A percentile compares a stretch with the other conserved stretches of the same genome.
Evolutionary conservation across 225 moss, liverwort and hornwort species (phyloP).

Genomic region (Rhytidiadelphus loreus): DNA sequence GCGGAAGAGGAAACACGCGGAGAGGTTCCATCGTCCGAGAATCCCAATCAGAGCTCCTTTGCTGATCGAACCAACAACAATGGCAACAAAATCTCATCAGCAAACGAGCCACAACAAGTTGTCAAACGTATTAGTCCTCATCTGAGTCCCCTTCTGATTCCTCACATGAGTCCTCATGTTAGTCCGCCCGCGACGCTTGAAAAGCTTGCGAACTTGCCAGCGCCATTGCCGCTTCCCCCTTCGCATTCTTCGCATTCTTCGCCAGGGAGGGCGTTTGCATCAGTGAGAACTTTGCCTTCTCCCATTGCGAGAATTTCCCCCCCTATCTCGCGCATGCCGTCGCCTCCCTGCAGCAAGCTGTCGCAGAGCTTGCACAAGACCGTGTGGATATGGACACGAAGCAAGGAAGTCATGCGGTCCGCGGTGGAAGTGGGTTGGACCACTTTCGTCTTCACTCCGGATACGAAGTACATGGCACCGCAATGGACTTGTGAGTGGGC

Average conservation of each 20-base stretch:
- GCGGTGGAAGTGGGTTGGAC: constrained; percentile 85
- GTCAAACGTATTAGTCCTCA: neutral
- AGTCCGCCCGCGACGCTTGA: constrained; percentile 5
- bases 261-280: neutral
- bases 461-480: constrained; percentile 52
- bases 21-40: neutral
- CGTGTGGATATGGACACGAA: constrained; percentile 92
- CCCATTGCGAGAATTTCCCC: neutral
- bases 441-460: constrained; percentile 71
- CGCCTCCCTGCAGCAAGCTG: constrained; percentile 25
- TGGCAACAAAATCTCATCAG: neutral
- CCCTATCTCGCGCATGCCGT: constrained; percentile 18
- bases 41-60: neutral
- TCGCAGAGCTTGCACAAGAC: constrained; percentile 32
- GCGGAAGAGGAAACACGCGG: neutral
- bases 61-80: constrained; percentile 7
- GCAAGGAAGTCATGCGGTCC: constrained; percentile 83
- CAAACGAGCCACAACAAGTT: neutral
- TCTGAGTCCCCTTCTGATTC: neutral
- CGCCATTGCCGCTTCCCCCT: neutral
- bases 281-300: neutral
- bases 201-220: neutral
- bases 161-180: neutral
- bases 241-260: neutral
- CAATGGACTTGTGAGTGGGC: constrained; percentile 58